Evolutionary conservation across 176 grass and related monocot species (phyloP), one percentile per base, ranked within the genome.

Genomic region (Oryza meridionalis): DNA sequence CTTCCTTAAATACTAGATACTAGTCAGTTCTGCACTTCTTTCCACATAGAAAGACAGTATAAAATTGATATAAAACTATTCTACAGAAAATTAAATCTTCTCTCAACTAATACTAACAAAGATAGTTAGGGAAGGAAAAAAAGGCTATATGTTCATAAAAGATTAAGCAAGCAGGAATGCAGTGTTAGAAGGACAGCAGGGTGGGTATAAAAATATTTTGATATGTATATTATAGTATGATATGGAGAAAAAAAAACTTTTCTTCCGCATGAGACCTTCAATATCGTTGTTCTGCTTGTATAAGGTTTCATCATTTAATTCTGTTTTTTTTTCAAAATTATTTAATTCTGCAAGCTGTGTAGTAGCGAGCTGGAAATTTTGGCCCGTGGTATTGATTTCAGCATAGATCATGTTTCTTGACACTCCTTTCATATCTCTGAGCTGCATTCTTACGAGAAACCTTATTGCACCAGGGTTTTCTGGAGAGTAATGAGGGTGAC

Each of bases 401-500:
- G 63, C 24, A 40, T 25, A 65, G 53, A 58, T 80, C 19, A 42
- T 11, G 32, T 82, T 85, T 71, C n/a, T 71, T 81, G 14, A 76
- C 64, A 58, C 59, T 16, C 51, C 47, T 37, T 72, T 77, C 78
- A 31, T 81, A 61, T 43, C 16, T 78, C 50, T 31, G 83, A 7
- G 21, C 3, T 62, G 32, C 81, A 84, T 83, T 77, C 76, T 84
- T 83, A 87, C 84, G 31, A 68, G 7, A 53, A 84, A 87, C 81
- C 78, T 91, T 82, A 62, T 22, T 89, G 49, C 77, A 64, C 47
- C 84, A 99, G 96, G 93, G 92, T 44, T 86, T 88, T 89, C 86
- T 99, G 83, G 96, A 99, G 90, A 99, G 96, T 81, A 99, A 96
- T 89, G 93, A 96, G 37, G 96, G 78, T 90, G 96, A 99, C 75